Percentiles rank a stretch among this genome's conserved stretches.
Evolutionary conservation across 257 asterid genomes (phyloP).

Genomic region (Jasminum sambac): DNA sequence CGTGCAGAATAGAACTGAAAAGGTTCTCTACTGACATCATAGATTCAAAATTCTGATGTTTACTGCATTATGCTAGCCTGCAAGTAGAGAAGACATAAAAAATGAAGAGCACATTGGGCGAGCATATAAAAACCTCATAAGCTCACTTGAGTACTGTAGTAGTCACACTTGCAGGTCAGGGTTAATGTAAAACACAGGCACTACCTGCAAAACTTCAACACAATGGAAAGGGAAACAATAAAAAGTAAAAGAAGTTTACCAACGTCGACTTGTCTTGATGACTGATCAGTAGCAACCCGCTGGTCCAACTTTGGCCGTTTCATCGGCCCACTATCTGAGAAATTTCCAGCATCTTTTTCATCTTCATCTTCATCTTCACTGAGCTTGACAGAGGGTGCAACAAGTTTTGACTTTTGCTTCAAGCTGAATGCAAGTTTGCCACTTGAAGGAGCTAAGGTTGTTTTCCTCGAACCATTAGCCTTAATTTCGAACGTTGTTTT

Average conservation of each 20-base stretch:
- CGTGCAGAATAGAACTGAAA: background rate
- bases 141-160: background rate
- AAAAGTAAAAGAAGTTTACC: conserved; percentile 66
- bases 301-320: conserved; percentile 69
- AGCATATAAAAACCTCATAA: background rate
- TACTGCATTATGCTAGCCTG: background rate
- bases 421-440: conserved; percentile 95
- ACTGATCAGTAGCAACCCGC: conserved; percentile 42
- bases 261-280: conserved; percentile 58
- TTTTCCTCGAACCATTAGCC: conserved; percentile 45
- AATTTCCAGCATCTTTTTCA: conserved; percentile 58
- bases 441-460: conserved; percentile 45
- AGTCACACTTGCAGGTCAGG: conserved; percentile 1
- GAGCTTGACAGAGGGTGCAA: conserved; percentile 67
- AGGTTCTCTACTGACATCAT: background rate
- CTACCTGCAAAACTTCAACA: conserved; percentile 17
- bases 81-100: background rate
- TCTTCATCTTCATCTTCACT: conserved; percentile 79
- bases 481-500: conserved; percentile 51
- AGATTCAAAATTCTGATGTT: background rate
- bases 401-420: conserved; percentile 81
- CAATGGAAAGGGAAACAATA: background rate
- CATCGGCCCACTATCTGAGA: conserved; percentile 57
- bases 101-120: background rate
- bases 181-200: background rate